A percentile compares a stretch with the other conserved stretches of the same genome.
phyloP scores from a whole-genome alignment of 2,329 filamentous ascomycete species.

The Xylariaceae sp. region DNA sequence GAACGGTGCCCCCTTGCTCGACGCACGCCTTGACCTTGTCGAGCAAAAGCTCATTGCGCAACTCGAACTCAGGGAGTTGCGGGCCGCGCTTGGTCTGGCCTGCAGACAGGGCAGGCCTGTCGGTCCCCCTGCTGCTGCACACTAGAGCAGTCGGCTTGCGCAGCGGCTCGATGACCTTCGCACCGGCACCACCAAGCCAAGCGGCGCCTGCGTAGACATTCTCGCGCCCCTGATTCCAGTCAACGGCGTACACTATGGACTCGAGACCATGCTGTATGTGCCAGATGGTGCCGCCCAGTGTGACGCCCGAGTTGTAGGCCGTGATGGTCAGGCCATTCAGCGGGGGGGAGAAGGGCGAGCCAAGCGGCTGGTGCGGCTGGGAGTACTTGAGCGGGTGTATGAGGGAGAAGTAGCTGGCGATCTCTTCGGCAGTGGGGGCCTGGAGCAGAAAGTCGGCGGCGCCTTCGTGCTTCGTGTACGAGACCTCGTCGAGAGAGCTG shows the following conservation, averaged over 20 bases:
- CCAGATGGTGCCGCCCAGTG: slow-evolving; percentile 95
- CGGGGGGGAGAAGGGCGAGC: slow-evolving; percentile 80
- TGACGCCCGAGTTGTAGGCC: slow-evolving; percentile 93
- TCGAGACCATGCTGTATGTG: slow-evolving; percentile 95
- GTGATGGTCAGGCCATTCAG: slow-evolving; percentile 89
- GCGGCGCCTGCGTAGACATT: slow-evolving; percentile 90
- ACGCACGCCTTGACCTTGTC: slow-evolving; percentile 75
- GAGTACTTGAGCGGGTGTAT: slow-evolving; percentile 95
- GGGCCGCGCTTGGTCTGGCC: slow-evolving; percentile 80
- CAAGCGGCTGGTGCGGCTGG: slow-evolving; percentile 83
- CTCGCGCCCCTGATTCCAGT: slow-evolving; percentile 97
- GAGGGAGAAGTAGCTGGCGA: slow-evolving; percentile 81
- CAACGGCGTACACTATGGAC: slow-evolving; percentile 93
- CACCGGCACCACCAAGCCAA: slow-evolving; percentile 79
- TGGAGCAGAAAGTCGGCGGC: slow-evolving; percentile 52
- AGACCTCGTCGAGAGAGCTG: slow-evolving; percentile 60
- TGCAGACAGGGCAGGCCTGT: slow-evolving; percentile 60
- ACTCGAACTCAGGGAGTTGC: no score
- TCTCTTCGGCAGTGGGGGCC: slow-evolving; percentile 78
- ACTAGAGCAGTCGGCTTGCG: slow-evolving; percentile 89
- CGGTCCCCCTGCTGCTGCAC: slow-evolving; percentile 78
- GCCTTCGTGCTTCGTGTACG: slow-evolving; percentile 43
- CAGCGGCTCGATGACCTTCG: slow-evolving; percentile 88
- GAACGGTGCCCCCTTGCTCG: slow-evolving; percentile 74
- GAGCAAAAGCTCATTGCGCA: no score